Evolutionary conservation across 106 monocot genomes (phyloP), one percentile per base, ranked within the genome.

Genomic region (Posidonia australis): DNA sequence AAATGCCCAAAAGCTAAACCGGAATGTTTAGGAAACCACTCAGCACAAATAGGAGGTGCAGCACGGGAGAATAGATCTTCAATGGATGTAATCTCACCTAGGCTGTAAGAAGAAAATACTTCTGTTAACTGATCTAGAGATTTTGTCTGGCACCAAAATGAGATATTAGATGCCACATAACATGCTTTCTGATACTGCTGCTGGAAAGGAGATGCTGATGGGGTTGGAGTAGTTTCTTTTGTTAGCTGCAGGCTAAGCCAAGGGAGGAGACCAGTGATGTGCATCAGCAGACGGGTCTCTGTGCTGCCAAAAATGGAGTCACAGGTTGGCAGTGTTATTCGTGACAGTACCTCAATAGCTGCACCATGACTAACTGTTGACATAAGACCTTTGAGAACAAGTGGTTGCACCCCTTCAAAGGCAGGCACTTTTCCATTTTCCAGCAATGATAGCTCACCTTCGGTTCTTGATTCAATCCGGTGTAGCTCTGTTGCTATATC

Each of bases 11-110:
- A 98, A 41, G 98, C 98, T 42, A 98, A 64, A 45, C 83, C 81
- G 0, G 91, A 98, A 73, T 91, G 83, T 49, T 79, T 91, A 19
- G 98, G 98, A 45, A 98, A 98, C 98, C 98, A 98, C 74, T 87
- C 87, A 0, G 83, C 49, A 55, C 91, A 90, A 16, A 98, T 85
- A 29, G 70, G 66, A 22, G 87, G 98, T 13, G 85, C 74, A 6
- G 69, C 79, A 53, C 73, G 75, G 1, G 65, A 18, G 55, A 98
- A 83, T 17, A 98, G 81, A 51, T 82, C 88, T 19, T 98, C 98
- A 9, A 76, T 61, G 0, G 87, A 77, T 43, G 75, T 64, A 27
- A 98, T 87, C 27, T 83, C 77, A 13, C 87, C 85, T 52, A 19
- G 82, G 4, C 82, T 78, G 55, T 91, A 98, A 19, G 77, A 76